These are phyloP conservation scores for Escovopsis sp. DNA, from an alignment of 2,329 filamentous ascomycete genomes.

Conservation along the genomic window DNA sequence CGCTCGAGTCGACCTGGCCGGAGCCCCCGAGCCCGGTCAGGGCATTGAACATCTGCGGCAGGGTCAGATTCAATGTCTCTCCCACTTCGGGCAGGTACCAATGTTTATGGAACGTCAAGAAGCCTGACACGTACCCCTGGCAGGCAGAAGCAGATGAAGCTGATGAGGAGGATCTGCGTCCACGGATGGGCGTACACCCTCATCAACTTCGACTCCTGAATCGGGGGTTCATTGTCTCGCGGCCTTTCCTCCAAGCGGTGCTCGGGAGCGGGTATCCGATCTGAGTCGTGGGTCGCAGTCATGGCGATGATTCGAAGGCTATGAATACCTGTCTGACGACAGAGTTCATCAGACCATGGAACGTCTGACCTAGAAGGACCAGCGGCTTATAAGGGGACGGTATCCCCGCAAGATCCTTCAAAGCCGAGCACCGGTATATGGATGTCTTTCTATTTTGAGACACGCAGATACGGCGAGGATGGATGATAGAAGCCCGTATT, in stretches of 20 bases:
- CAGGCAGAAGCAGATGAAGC: slow-evolving; percentile 33
- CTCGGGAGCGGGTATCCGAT: slow-evolving; percentile 3
- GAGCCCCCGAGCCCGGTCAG: slow-evolving; percentile 29
- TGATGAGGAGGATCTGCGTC: slow-evolving; percentile 33
- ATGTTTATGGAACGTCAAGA: neutral
- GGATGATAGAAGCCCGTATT: too few relatives aligned
- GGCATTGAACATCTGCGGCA: slow-evolving; percentile 31
- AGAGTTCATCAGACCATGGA: too few relatives aligned
- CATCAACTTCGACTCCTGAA: slow-evolving; percentile 9
- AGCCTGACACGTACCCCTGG: slow-evolving; percentile 22
- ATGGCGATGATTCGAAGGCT: neutral
- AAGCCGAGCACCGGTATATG: neutral
- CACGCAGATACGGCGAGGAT: too few relatives aligned
- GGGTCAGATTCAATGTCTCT: neutral
- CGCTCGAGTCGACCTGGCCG: slow-evolving; percentile 28
- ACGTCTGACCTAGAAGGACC: neutral
- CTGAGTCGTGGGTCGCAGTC: slow-evolving; percentile 15
- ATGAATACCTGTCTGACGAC: too few relatives aligned
- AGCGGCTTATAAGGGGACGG: neutral
- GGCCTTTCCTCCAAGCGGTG: neutral
- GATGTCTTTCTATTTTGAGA: too few relatives aligned
- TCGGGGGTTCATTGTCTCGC: neutral
- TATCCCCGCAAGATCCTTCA: neutral
- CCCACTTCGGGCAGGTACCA: neutral
- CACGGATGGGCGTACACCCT: slow-evolving; percentile 27